phyloP scores from a whole-genome alignment of 768 basidiomycete genomes.

The Leccinum subgranulosum region DNA sequence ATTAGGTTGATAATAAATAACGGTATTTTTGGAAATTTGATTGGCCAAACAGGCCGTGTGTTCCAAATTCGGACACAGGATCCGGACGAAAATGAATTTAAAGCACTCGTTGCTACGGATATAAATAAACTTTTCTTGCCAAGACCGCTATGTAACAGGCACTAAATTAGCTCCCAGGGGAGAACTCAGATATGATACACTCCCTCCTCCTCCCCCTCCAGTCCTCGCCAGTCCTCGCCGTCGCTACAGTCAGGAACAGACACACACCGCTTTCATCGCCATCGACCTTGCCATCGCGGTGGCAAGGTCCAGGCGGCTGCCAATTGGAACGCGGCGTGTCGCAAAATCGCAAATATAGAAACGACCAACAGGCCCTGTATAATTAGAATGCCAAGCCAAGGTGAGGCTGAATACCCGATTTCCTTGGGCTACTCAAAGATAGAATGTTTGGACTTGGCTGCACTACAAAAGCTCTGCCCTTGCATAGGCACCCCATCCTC shows the following conservation, averaged over 20 bases:
- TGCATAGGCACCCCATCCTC: conserved; percentile 16
- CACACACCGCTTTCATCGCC: neutral
- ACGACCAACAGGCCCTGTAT: conserved; percentile 23
- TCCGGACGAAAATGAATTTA: conserved; percentile 20
- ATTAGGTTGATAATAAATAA: conserved; percentile 18
- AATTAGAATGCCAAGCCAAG: conserved; percentile 45
- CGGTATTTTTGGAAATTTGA: conserved; percentile 18
- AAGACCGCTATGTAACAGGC: conserved; percentile 31
- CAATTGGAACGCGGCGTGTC: conserved; percentile 1
- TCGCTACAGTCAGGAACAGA: neutral
- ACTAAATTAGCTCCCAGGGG: conserved; percentile 23
- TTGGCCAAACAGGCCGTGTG: conserved; percentile 20
- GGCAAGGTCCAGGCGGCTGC: neutral
- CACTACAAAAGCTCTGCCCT: conserved; percentile 37
- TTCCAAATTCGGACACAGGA: conserved; percentile 11
- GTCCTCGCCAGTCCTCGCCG: neutral
- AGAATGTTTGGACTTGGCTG: conserved; percentile 44
- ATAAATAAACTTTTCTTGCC: conserved; percentile 32
- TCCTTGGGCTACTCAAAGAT: conserved; percentile 40
- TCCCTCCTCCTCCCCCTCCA: neutral
- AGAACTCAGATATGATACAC: neutral
- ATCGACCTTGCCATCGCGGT: neutral
- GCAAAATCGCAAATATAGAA: conserved; percentile 20
- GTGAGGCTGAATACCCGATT: conserved; percentile 35
- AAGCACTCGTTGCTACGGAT: conserved; percentile 13